Evolutionary conservation across 2,329 filamentous ascomycete genomes (phyloP).

Genomic region (Emmonsiellopsis sp.): DNA sequence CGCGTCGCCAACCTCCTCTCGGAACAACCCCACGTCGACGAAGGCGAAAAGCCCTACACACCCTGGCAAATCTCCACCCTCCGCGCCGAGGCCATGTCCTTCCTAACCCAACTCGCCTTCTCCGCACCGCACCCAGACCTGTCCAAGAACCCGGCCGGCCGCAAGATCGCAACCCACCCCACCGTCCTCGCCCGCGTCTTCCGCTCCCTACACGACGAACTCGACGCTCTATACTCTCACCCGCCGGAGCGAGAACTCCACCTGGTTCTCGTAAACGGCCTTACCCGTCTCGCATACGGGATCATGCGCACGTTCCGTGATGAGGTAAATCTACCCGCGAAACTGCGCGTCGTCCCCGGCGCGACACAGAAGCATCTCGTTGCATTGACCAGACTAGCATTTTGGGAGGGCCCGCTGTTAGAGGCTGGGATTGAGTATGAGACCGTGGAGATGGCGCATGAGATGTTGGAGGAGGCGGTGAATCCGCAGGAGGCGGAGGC

Average conservation of each 20-base stretch:
- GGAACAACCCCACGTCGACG: conserved; percentile 40
- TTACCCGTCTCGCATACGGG: conserved; percentile 52
- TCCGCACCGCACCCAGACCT: conserved; percentile 45
- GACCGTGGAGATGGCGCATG: conserved; percentile 70
- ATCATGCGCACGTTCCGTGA: conserved; percentile 52
- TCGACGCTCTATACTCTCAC: conserved; percentile 51
- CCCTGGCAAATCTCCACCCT: conserved; percentile 29
- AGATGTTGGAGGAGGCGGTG: conserved; percentile 68
- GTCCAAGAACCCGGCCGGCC: conserved; percentile 48
- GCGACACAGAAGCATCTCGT: conserved; percentile 76
- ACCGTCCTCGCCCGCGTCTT: conserved; percentile 66
- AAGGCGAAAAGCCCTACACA: conserved; percentile 32
- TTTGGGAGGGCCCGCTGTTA: conserved; percentile 68
- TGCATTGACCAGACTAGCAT: conserved; percentile 71
- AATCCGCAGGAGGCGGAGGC: conserved; percentile 69
- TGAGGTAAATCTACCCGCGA: conserved; percentile 58
- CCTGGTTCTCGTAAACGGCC: conserved; percentile 47
- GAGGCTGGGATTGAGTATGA: conserved; percentile 69
- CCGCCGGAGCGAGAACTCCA: conserved; percentile 37
- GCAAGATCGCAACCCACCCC: conserved; percentile 58
- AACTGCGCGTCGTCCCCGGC: conserved; percentile 59
- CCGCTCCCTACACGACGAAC: conserved; percentile 62
- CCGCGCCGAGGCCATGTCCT: conserved; percentile 34
- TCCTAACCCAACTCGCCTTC: conserved; percentile 34
- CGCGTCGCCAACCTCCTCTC: conserved; percentile 49